phyloP scores from a whole-genome alignment of 345 rosid species.

The Eucalyptus victrix region DNA sequence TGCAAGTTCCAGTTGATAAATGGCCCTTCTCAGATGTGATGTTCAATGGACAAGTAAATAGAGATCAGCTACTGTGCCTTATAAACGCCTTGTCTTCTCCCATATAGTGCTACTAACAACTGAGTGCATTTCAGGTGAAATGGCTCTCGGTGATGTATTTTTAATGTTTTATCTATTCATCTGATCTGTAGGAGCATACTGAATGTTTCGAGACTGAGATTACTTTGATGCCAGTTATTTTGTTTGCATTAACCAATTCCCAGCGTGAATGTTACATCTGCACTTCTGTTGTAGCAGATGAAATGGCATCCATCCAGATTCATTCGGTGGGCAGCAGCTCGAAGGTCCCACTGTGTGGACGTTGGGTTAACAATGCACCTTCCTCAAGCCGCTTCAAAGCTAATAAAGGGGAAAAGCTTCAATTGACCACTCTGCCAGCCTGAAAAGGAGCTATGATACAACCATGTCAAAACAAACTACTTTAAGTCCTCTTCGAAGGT shows the following conservation, averaged over 20 bases:
- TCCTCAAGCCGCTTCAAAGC: constrained; percentile 16
- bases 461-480: constrained; percentile 36
- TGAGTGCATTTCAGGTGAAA: not conserved
- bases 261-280: not conserved
- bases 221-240: not conserved
- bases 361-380: constrained; percentile 19
- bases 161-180: not conserved
- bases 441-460: constrained; percentile 16
- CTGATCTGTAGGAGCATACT: not conserved
- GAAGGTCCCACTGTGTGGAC: constrained; percentile 40
- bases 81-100: not conserved
- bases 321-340: constrained; percentile 55
- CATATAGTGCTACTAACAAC: not conserved
- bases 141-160: not conserved
- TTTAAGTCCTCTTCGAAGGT: constrained; percentile 74
- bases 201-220: not conserved
- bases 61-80: not conserved
- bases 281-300: constrained; percentile 18
- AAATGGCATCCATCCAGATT: constrained; percentile 16
- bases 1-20: not conserved
- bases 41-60: not conserved
- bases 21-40: not conserved
- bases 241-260: not conserved
- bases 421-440: constrained; percentile 22
- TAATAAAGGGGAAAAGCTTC: constrained; percentile 16